phyloP scores from a whole-genome alignment of 164 flowering plant species.

The Tetracentron sinense region DNA sequence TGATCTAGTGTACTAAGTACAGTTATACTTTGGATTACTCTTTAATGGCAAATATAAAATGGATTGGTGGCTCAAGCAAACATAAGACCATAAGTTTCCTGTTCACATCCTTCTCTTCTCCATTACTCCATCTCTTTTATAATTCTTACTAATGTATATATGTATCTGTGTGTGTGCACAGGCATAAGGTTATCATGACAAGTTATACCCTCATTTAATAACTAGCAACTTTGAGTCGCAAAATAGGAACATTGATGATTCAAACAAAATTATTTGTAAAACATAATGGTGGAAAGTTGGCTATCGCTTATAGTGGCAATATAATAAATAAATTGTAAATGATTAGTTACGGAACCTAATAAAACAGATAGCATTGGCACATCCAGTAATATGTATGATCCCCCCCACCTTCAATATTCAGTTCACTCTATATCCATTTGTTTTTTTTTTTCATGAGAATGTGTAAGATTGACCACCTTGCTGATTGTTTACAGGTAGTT shows the following conservation, averaged over 20 bases:
- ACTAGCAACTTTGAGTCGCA: neutral
- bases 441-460: neutral
- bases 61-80: too few relatives aligned
- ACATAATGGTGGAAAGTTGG: neutral
- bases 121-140: too few relatives aligned
- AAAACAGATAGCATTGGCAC: neutral
- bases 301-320: neutral
- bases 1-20: too few relatives aligned
- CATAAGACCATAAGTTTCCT: too few relatives aligned
- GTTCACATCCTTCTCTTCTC: too few relatives aligned
- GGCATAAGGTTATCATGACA: neutral
- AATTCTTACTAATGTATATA: neutral
- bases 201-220: neutral
- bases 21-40: too few relatives aligned
- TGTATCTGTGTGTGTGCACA: neutral
- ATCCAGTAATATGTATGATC: neutral
- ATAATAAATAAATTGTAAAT: too few relatives aligned
- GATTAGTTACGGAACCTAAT: neutral
- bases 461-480: constrained; percentile 9
- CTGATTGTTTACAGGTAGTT: constrained; percentile 55
- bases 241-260: neutral
- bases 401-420: neutral
- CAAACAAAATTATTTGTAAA: too few relatives aligned
- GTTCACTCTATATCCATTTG: neutral
- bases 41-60: too few relatives aligned